These are phyloP conservation scores for Mycosphaerella sp. DNA, from an alignment of 2,329 filamentous ascomycete species.

Conservation along the genomic window DNA sequence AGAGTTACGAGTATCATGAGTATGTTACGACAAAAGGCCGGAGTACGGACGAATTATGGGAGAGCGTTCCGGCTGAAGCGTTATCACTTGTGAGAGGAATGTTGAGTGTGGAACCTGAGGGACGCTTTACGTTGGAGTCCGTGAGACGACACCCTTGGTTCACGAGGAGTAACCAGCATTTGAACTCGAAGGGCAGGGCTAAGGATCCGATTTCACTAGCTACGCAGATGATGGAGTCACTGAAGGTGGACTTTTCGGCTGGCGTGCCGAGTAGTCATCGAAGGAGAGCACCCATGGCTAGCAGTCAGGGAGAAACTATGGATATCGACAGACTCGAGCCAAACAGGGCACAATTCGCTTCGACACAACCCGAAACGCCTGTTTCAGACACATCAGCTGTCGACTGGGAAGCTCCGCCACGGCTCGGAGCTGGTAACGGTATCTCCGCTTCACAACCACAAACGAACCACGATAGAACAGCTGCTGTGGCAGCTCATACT, in stretches of 20 bases:
- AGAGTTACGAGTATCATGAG: conserved; percentile 87
- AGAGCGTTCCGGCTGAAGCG: conserved; percentile 64
- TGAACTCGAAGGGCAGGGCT: conserved; percentile 67
- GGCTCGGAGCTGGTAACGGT: conserved; percentile 44
- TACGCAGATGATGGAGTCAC: conserved; percentile 88
- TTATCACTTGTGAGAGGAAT: conserved; percentile 84
- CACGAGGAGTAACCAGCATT: conserved; percentile 70
- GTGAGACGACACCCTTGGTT: conserved; percentile 94
- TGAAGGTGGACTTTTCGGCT: conserved; percentile 80
- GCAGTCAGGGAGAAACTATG: conserved; percentile 50
- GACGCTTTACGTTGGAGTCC: conserved; percentile 77
- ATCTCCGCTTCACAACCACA: conserved; percentile 38
- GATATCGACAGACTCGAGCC: conserved; percentile 53
- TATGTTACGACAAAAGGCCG: conserved; percentile 75
- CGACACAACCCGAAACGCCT: conserved; percentile 80
- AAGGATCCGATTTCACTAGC: conserved; percentile 76
- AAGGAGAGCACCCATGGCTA: background rate
- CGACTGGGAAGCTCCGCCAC: conserved; percentile 76
- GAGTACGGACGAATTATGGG: conserved; percentile 77
- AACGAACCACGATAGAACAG: conserved; percentile 29
- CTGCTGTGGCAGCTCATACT: conserved; percentile 19
- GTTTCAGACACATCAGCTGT: conserved; percentile 61
- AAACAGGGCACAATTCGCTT: conserved; percentile 48
- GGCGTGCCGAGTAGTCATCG: conserved; percentile 51
- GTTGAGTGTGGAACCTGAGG: conserved; percentile 71